Base-by-base conservation (phyloP, 2,329 filamentous ascomycete species). In the Colletotrichum sp. region DNA sequence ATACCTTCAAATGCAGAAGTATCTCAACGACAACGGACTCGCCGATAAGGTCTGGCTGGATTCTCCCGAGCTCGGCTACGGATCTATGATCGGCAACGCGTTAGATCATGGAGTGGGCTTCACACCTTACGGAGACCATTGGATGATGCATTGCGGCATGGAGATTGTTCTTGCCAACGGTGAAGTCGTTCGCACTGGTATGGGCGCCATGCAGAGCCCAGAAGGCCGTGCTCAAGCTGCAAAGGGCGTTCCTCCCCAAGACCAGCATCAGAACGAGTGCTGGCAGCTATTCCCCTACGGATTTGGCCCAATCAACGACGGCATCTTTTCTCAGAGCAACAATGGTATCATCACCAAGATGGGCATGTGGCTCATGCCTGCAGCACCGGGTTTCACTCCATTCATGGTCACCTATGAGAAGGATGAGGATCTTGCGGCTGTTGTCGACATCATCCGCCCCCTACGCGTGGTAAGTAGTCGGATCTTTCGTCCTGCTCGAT, bases 271-370 rank as follows among this genome's bases (percentile, higher is more conserved):
- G 72, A 81, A 80, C 36, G 71, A 76, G 34, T 73, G 67, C 2
- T 85, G 84, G 84, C 82, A 84, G 72, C 81, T 82, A 1, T 86
- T 86, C 78, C 81, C 82, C 64, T 83, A 86, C 71, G 82, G 82
- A 2, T 87, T 86, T 74, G 85, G 86, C 0, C 85, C 86, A 1
- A 80, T 81, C 9, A 80, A 84, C 26, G 84, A 87, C 74, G 87
- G 87, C 3, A 84, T 91, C 16, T 91, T 91, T 77, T 85, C 86
- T 0, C 89, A 91, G 79, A 86, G 85, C 24, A 90, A 87, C 74
- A 83, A 90, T 15, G 89, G 89, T 36, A 88, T 91, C 43, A 86
- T 90, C 8, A 88, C 87, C 5, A 90, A 91, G 80, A 88, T 91
- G 85, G 90, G 89, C 0, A 84, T 91, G 69, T 81, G 82, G 73